phyloP scores from a whole-genome alignment of 2,329 filamentous ascomycete genomes.

The Penicillium hesseltinei region DNA sequence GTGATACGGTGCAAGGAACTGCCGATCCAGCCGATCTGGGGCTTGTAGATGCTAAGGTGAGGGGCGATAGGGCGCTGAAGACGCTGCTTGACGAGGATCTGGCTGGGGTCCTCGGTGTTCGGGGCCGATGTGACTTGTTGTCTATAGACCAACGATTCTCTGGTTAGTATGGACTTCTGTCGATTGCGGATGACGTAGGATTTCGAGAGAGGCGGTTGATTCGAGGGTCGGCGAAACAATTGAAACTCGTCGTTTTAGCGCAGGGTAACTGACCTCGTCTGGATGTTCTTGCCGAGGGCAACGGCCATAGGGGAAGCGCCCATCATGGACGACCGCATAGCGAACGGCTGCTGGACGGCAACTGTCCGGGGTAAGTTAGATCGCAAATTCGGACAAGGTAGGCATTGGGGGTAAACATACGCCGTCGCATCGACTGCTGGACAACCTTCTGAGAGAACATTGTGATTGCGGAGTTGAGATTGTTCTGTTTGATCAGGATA shows the following conservation, averaged over 20 bases:
- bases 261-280: slow-evolving; percentile 42
- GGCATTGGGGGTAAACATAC: slow-evolving; percentile 38
- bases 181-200: slow-evolving; percentile 31
- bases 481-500: slow-evolving; percentile 18
- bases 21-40: slow-evolving; percentile 80
- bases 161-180: slow-evolving; percentile 16
- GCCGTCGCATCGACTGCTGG: slow-evolving; percentile 49
- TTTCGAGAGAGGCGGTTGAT: slow-evolving; percentile 2
- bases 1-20: slow-evolving; percentile 79
- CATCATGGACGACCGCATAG: slow-evolving; percentile 43
- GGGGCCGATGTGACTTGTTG: slow-evolving; percentile 31
- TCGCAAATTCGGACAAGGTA: slow-evolving; percentile 16
- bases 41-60: slow-evolving; percentile 81
- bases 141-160: slow-evolving; percentile 21
- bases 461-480: slow-evolving; percentile 22
- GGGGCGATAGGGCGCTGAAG: slow-evolving; percentile 77
- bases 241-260: background rate
- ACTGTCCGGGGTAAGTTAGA: slow-evolving; percentile 36
- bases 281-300: slow-evolving; percentile 43
- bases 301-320: slow-evolving; percentile 46
- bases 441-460: slow-evolving; percentile 51
- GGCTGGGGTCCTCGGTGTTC: slow-evolving; percentile 35
- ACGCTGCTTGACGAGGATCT: slow-evolving; percentile 77
- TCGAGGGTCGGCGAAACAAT: background rate
- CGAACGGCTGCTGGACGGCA: slow-evolving; percentile 46